A percentile compares a stretch with the other conserved stretches of the same genome.
Evolutionary conservation across 164 flowering plant species (phyloP).

Genomic region (Vitis rupestris): DNA sequence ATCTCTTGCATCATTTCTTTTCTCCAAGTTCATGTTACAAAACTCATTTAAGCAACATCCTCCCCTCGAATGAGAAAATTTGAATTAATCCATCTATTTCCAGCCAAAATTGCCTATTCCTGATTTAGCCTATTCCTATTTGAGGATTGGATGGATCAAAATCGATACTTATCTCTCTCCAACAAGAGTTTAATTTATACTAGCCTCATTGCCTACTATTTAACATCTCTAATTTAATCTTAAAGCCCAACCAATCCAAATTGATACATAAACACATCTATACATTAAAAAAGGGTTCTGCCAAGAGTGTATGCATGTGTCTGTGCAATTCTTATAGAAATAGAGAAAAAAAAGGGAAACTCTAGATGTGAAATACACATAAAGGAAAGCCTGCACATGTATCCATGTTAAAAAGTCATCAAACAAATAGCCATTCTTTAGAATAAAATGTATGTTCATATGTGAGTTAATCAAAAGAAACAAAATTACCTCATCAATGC

Average conservation of each 20-base stretch:
- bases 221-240: background rate
- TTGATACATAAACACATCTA: too few species aligned
- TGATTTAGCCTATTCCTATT: background rate
- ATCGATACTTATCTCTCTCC: background rate
- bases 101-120: background rate
- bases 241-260: too few species aligned
- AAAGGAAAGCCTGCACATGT: too few species aligned
- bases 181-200: background rate
- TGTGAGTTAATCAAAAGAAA: background rate
- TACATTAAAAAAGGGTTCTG: too few species aligned
- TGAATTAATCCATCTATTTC: background rate
- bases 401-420: too few species aligned
- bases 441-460: too few species aligned
- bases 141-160: background rate
- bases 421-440: too few species aligned
- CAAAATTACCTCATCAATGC: conserved; percentile 49
- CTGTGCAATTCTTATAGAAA: too few species aligned
- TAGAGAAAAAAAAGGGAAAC: too few species aligned
- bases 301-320: too few species aligned
- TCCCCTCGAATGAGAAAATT: background rate
- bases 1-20: too few species aligned
- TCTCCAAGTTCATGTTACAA: background rate
- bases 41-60: background rate
- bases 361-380: too few species aligned
- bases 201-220: background rate